Conservation (phyloP, 2,329 filamentous ascomycete genomes). For the Cladophialophora psammophila region DNA sequence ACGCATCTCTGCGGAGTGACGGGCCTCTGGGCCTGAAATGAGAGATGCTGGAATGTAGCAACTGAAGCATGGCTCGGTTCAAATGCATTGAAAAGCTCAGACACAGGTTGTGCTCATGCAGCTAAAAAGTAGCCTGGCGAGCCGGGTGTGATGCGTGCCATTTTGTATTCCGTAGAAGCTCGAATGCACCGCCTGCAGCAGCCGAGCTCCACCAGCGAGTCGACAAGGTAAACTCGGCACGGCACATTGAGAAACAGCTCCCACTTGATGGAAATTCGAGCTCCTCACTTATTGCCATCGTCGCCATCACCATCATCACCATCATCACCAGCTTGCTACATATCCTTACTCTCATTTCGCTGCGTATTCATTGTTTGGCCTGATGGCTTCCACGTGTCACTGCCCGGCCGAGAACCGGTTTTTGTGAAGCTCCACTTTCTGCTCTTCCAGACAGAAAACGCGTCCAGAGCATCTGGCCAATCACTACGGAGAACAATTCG, state of each 20-base stretch:
- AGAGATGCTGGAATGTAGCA: conserved; percentile 5
- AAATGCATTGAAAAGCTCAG: neutral
- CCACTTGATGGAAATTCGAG: neutral
- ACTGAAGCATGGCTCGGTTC: neutral
- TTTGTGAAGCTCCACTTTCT: conserved; percentile 22
- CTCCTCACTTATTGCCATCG: conserved; percentile 9
- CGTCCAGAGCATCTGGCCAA: conserved; percentile 33
- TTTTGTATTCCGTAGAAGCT: conserved; percentile 4
- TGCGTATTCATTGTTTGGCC: conserved; percentile 2
- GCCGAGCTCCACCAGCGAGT: conserved; percentile 10
- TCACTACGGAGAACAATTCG: conserved; percentile 18
- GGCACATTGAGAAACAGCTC: conserved; percentile 2
- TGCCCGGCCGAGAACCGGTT: conserved; percentile 17
- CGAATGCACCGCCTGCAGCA: conserved; percentile 11
- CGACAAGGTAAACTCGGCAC: neutral
- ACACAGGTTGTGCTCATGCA: neutral
- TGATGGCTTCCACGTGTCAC: conserved; percentile 23
- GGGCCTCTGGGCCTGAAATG: conserved; percentile 17
- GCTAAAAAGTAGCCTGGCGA: neutral
- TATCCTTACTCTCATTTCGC: conserved; percentile 9
- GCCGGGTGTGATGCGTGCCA: conserved; percentile 6
- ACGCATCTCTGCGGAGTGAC: neutral
- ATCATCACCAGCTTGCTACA: neutral
- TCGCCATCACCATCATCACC: neutral
- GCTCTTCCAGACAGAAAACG: conserved; percentile 17